phyloP scores from a whole-genome alignment of 495 filamentous ascomycete species.

The Ramalina peruviana region DNA sequence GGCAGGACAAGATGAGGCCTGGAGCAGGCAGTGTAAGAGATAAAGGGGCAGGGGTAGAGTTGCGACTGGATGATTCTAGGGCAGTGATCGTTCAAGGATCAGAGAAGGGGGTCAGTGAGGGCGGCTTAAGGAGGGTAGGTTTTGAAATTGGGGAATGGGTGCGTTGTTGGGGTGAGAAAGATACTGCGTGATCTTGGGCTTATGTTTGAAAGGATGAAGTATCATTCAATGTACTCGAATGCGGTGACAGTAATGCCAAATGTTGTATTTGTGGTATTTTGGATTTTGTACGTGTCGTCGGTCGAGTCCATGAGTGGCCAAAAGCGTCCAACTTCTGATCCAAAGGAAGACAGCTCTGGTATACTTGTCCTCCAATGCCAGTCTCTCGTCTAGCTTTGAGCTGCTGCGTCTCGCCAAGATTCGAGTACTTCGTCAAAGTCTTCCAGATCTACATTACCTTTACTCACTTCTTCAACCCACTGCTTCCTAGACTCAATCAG shows the following conservation, averaged over 20 bases:
- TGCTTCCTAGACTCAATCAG: slow-evolving; percentile 2
- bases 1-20: not conserved
- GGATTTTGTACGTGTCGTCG: not conserved
- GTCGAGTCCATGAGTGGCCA: no score
- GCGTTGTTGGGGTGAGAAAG: slow-evolving; percentile 11
- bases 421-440: slow-evolving; percentile 27
- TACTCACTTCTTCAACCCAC: slow-evolving; percentile 22
- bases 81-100: slow-evolving; percentile 41
- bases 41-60: slow-evolving; percentile 40
- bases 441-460: slow-evolving; percentile 25
- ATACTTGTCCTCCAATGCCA: no score
- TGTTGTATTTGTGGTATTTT: not conserved
- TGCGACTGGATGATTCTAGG: slow-evolving; percentile 36
- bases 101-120: slow-evolving; percentile 11
- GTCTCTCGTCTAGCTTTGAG: no score
- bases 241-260: not conserved
- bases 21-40: slow-evolving; percentile 25
- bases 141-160: slow-evolving; percentile 19
- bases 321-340: no score
- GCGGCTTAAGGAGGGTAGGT: slow-evolving; percentile 14
- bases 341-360: no score
- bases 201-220: not conserved
- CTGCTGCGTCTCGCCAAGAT: not conserved
- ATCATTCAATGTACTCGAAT: not conserved
- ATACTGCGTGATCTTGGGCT: not conserved